Percentiles rank a stretch among this genome's conserved stretches.
phyloP scores from a whole-genome alignment of 495 filamentous ascomycete species.

The Neurospora cerealis region DNA sequence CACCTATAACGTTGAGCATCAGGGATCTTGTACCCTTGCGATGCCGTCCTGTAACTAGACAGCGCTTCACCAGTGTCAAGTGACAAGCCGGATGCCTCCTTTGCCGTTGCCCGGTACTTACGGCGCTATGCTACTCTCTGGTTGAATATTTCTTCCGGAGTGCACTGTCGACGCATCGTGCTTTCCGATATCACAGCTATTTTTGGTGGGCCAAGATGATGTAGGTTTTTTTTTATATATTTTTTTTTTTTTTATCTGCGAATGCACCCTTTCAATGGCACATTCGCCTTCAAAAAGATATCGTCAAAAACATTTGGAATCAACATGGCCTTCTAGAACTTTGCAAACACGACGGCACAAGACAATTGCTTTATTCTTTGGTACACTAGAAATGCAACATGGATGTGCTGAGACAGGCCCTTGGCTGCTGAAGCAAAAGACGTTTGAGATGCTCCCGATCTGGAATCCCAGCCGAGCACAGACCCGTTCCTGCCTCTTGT shows the following conservation, averaged over 20 bases:
- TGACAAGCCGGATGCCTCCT: constrained; percentile 9
- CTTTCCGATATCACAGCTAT: not conserved
- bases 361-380: not conserved
- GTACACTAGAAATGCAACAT: not conserved
- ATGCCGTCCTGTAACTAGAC: constrained; percentile 15
- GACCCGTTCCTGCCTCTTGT: not conserved
- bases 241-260: not conserved
- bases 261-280: not conserved
- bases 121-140: not conserved
- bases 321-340: not conserved
- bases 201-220: not conserved
- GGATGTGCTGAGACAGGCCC: not conserved
- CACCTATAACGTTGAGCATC: not conserved
- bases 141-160: not conserved
- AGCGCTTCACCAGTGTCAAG: constrained; percentile 20
- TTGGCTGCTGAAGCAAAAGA: not conserved
- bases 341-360: not conserved
- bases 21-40: constrained; percentile 12
- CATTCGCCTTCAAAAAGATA: not conserved
- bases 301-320: not conserved
- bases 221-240: not conserved
- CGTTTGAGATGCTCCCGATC: not conserved
- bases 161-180: not conserved
- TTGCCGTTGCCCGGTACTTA: not conserved
- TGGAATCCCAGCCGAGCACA: not conserved